phyloP scores from a whole-genome alignment of 1,139 yeast genomes.

The Taphrina sp. region DNA sequence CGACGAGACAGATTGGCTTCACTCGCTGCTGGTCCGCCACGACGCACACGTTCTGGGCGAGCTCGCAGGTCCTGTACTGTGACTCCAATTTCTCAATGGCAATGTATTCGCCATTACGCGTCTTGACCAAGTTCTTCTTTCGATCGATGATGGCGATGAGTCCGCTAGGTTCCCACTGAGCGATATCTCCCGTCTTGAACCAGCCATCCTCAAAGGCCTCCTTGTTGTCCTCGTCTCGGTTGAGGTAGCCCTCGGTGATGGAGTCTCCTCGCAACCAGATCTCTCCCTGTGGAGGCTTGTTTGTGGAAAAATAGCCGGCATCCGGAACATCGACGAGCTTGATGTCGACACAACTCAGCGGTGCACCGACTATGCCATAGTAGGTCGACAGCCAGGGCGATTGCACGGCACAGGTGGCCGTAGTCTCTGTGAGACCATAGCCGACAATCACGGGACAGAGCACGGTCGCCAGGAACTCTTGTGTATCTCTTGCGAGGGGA shows the following conservation, averaged over 20 bases:
- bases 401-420: slow-evolving; percentile 77
- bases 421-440: slow-evolving; percentile 95
- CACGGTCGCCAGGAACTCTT: slow-evolving; percentile 69
- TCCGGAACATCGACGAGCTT: slow-evolving; percentile 90
- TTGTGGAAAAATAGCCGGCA: slow-evolving; percentile 70
- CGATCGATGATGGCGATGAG: slow-evolving; percentile 84
- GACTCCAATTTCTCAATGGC: slow-evolving; percentile 69
- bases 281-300: slow-evolving; percentile 78
- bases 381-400: slow-evolving; percentile 64
- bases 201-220: slow-evolving; percentile 82
- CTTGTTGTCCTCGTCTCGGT: slow-evolving; percentile 77
- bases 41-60: slow-evolving; percentile 79
- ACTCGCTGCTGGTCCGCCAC: slow-evolving; percentile 84
- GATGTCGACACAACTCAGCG: slow-evolving; percentile 78
- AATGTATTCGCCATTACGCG: slow-evolving; percentile 94
- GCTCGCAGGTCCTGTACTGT: slow-evolving; percentile 74
- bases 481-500: slow-evolving; percentile 83
- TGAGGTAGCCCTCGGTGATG: slow-evolving; percentile 73
- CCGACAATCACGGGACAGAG: slow-evolving; percentile 91
- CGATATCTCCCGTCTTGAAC: slow-evolving; percentile 97
- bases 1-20: slow-evolving; percentile 87
- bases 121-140: slow-evolving; percentile 93
- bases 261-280: slow-evolving; percentile 73
- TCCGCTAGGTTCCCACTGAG: slow-evolving; percentile 84
- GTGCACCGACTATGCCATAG: slow-evolving; percentile 78